A percentile compares a stretch with the other conserved stretches of the same genome.
phyloP scores from a whole-genome alignment of 1,139 yeast species.

The Yamadazyma dendronema region DNA sequence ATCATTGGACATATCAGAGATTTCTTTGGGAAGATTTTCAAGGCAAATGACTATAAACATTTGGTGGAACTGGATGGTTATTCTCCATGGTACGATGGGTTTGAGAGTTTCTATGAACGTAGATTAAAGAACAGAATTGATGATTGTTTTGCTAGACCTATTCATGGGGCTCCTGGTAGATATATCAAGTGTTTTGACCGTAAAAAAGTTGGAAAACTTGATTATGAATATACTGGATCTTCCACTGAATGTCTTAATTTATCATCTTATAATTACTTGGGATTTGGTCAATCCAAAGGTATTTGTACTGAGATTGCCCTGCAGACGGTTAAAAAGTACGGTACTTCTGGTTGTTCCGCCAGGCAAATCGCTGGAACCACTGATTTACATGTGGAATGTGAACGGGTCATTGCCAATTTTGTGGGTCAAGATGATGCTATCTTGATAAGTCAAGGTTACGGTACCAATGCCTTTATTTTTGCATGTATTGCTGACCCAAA shows the following conservation, averaged over 20 bases:
- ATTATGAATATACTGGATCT: conserved; percentile 71
- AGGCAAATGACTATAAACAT: conserved; percentile 61
- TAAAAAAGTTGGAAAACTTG: conserved; percentile 57
- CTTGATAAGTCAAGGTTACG: conserved; percentile 91
- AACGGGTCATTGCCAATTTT: conserved; percentile 74
- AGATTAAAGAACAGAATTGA: conserved; percentile 87
- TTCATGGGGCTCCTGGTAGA: conserved; percentile 97
- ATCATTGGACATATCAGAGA: conserved; percentile 89
- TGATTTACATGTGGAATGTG: conserved; percentile 73
- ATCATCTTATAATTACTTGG: conserved; percentile 89
- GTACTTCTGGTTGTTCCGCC: conserved; percentile 78
- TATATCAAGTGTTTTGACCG: conserved; percentile 80
- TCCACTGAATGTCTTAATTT: conserved; percentile 78
- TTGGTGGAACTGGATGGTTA: conserved; percentile 81
- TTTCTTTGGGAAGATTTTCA: conserved; percentile 75
- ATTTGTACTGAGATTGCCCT: conserved; percentile 82
- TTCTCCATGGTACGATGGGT: conserved; percentile 94
- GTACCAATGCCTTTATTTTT: conserved; percentile 92
- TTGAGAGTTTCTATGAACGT: conserved; percentile 90
- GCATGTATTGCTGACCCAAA: conserved; percentile 80
- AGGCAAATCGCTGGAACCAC: conserved; percentile 74
- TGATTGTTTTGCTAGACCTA: conserved; percentile 94
- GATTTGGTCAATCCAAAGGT: conserved; percentile 95
- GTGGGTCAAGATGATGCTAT: conserved; percentile 90
- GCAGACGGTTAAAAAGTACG: conserved; percentile 60